Evolutionary conservation across 352 stramenopile species (phyloP).

Genomic region (Globisporangium takayamanum): DNA sequence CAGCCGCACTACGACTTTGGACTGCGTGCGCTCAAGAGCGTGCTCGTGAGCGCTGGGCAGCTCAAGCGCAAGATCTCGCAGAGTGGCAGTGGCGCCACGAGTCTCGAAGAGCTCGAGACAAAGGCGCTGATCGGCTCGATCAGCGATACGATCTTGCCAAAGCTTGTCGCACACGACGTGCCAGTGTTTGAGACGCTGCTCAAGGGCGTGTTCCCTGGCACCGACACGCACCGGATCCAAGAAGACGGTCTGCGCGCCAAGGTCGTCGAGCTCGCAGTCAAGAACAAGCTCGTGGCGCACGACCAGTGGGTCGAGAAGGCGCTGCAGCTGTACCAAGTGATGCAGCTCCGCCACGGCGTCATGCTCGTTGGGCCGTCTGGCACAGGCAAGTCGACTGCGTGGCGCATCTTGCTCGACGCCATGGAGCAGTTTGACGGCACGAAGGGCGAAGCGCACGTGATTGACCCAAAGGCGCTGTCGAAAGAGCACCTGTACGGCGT

Average conservation of each 20-base stretch:
- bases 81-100: conserved; percentile 20
- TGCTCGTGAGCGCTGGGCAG: conserved; percentile 97
- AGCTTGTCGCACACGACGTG: conserved; percentile 97
- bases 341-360: conserved; percentile 96
- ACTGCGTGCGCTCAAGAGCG: conserved; percentile 98
- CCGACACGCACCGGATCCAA: conserved; percentile 72
- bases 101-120: conserved; percentile 84
- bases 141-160: conserved; percentile 98
- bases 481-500: conserved; percentile 98
- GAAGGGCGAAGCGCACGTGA: conserved; percentile 96
- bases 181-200: conserved; percentile 95
- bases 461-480: conserved; percentile 98
- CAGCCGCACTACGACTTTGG: conserved; percentile 99
- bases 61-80: conserved; percentile 93
- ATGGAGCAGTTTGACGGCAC: conserved; percentile 93
- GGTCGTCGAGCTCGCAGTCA: conserved; percentile 90
- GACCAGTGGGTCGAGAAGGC: conserved; percentile 98
- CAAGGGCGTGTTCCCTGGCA: conserved; percentile 96
- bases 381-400: conserved; percentile 95
- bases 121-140: conserved; percentile 96
- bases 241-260: conserved; percentile 85
- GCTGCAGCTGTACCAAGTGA: conserved; percentile 97
- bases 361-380: conserved; percentile 98
- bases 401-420: conserved; percentile 90
- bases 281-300: conserved; percentile 82